Conservation (phyloP, 805 yeast species). For the Saccharomycopsis fibuligera region DNA sequence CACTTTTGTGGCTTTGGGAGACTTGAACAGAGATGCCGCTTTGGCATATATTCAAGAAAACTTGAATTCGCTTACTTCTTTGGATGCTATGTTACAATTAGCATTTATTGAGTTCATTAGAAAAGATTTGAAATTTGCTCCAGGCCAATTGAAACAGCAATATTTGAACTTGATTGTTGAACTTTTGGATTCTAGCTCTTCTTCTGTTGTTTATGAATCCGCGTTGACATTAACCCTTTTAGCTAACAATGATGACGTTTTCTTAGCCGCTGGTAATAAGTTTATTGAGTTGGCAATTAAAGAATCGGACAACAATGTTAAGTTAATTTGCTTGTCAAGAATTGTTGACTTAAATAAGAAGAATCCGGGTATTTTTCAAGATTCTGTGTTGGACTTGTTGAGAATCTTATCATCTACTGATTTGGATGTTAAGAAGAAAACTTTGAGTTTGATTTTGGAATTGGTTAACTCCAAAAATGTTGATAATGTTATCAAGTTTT, state of each 20-base stretch:
- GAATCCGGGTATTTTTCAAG: slow-evolving; percentile 80
- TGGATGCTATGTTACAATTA: slow-evolving; percentile 82
- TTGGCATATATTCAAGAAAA: slow-evolving; percentile 73
- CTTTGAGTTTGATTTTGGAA: slow-evolving; percentile 75
- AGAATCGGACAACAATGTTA: slow-evolving; percentile 93
- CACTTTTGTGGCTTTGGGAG: slow-evolving; percentile 84
- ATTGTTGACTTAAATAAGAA: slow-evolving; percentile 66
- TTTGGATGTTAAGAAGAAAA: slow-evolving; percentile 83
- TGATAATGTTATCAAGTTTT: slow-evolving; percentile 84
- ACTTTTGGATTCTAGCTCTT: slow-evolving; percentile 59
- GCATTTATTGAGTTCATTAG: slow-evolving; percentile 89
- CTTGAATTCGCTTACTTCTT: slow-evolving; percentile 47
- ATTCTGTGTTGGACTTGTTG: slow-evolving; percentile 76
- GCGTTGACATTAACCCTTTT: slow-evolving; percentile 69
- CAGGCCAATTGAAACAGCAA: slow-evolving; percentile 59
- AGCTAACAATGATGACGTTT: slow-evolving; percentile 52
- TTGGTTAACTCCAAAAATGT: slow-evolving; percentile 83
- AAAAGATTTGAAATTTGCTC: slow-evolving; percentile 55
- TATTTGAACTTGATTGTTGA: slow-evolving; percentile 70
- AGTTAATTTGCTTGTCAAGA: slow-evolving; percentile 84
- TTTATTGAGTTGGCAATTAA: slow-evolving; percentile 83
- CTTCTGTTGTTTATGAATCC: slow-evolving; percentile 85
- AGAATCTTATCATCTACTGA: slow-evolving; percentile 85
- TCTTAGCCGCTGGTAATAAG: slow-evolving; percentile 75
- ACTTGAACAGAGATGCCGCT: slow-evolving; percentile 79